phyloP scores from a whole-genome alignment of 345 rosid genomes.

The Angophora floribunda region DNA sequence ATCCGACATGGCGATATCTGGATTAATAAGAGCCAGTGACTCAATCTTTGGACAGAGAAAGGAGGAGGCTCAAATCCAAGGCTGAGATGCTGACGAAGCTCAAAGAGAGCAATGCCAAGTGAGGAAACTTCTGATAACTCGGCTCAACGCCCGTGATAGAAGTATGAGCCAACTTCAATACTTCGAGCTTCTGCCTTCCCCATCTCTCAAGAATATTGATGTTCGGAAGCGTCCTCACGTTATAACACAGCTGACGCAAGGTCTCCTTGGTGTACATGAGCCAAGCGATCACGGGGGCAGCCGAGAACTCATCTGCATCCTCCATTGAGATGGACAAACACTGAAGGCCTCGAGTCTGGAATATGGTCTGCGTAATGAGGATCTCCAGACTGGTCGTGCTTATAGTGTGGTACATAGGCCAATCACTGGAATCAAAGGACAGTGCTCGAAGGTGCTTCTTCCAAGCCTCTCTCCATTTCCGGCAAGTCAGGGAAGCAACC shows the following conservation, averaged over 20 bases:
- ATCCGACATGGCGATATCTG: constrained; percentile 70
- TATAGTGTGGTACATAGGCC: constrained; percentile 44
- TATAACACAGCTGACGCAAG: constrained; percentile 49
- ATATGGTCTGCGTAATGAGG: constrained; percentile 75
- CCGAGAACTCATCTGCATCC: constrained; percentile 60
- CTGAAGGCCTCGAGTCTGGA: constrained; percentile 82
- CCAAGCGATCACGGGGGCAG: constrained; percentile 84
- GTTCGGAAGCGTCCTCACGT: constrained; percentile 56
- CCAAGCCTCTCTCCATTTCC: constrained; percentile 80
- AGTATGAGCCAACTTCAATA: constrained; percentile 49
- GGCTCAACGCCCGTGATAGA: constrained; percentile 70
- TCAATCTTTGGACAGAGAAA: constrained; percentile 59
- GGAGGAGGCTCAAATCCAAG: constrained; percentile 68
- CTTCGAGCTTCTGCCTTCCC: constrained; percentile 77
- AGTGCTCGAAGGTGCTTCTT: constrained; percentile 59
- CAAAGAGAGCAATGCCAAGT: constrained; percentile 73
- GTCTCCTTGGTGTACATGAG: constrained; percentile 85
- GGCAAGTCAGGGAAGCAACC: constrained; percentile 73
- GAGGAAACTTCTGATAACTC: constrained; percentile 73
- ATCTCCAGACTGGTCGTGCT: constrained; percentile 50
- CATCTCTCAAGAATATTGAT: constrained; percentile 79
- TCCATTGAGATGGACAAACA: constrained; percentile 75
- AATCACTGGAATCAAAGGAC: constrained; percentile 64
- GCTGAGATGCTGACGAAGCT: constrained; percentile 67
- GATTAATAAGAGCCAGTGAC: constrained; percentile 51